Base-by-base conservation (phyloP, 2,329 filamentous ascomycete genomes). In the Colletotrichum sp. region DNA sequence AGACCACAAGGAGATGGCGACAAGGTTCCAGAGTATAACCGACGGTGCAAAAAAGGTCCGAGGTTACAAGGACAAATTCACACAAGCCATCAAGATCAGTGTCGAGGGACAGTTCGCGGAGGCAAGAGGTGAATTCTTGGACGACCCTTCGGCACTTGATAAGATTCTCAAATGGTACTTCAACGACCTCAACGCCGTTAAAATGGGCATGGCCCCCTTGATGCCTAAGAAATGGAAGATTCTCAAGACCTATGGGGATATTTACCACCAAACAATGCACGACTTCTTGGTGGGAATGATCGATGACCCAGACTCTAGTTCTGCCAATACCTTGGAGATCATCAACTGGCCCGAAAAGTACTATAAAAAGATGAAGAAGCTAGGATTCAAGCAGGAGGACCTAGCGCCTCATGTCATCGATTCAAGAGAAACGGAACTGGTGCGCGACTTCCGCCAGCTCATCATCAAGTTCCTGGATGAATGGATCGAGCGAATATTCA, bases 221-320 rank as follows among this genome's bases (percentile, higher is more conserved):
- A 96, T 98, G 92, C 97, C 98, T 10, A 96, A 95, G 86, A 98
- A 97, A 84, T 99, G 97, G 97, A 96, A 94, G 82, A 98, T 99
- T 64, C 94, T 96, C 86, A 93, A 94, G 83, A 97, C 94, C 1
- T 99, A 98, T 84, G 94, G 93, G 75, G 91, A 94, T 80, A 96
- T 98, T 77, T 99, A 99, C 83, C 97, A 99, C 86, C 90, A 92
- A 78, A 91, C 96, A 79, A 99, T 99, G 96, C 97, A 98, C 86
- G 95, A 98, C 84, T 98, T 97, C 83, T 90, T 99, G 12, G 87
- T 98, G 69, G 92, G 88, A 30, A 92, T 96, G 82, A 93, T 99
- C 75, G 94, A 98, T 79, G 95, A 98, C 81, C 91, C 94, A 1
- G 92, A 96, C 67, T 91, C 95, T n/a, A 95, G 92, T 63, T 96